Conservation (phyloP, 164 flowering plant genomes). For the Sedum album region DNA sequence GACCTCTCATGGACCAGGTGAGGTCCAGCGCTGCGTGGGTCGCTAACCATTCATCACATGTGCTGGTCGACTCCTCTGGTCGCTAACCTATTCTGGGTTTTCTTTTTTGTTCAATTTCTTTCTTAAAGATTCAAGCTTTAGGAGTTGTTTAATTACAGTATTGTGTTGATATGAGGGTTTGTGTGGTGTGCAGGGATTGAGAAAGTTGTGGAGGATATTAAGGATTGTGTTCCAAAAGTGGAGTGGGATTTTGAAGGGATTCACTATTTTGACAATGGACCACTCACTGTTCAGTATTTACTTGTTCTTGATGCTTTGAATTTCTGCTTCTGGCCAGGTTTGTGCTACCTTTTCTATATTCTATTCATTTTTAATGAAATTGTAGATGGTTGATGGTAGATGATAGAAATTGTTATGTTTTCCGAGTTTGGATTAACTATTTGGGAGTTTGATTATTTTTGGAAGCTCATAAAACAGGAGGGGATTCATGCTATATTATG, state of each 20-base stretch:
- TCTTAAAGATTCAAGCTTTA: neutral
- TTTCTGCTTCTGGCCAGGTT: conserved; percentile 99
- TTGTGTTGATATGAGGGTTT: neutral
- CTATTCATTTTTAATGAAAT: neutral
- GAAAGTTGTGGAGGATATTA: conserved; percentile 49
- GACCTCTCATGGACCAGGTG: conserved; percentile 58
- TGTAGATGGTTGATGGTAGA: too few species aligned
- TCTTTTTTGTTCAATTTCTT: neutral
- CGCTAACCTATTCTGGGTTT: neutral
- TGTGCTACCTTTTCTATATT: neutral
- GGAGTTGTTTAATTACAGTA: too few species aligned
- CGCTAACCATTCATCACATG: conserved; percentile 59
- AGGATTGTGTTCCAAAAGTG: conserved; percentile 67
- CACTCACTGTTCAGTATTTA: conserved; percentile 87
- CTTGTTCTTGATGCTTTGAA: conserved; percentile 83
- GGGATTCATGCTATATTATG: neutral
- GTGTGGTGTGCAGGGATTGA: conserved; percentile 52
- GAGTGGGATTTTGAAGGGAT: conserved; percentile 96
- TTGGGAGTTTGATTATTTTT: too few species aligned
- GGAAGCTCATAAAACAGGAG: too few species aligned
- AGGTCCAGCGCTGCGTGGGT: conserved; percentile 74
- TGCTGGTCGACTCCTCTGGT: conserved; percentile 63
- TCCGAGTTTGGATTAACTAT: too few species aligned
- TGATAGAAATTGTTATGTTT: too few species aligned
- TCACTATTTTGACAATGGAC: conserved; percentile 87